Percentiles rank a stretch among this genome's conserved stretches.
These are phyloP conservation scores for Saksenaea oblongispora DNA, from an alignment of 371 early-diverging fungal genomes.

Conservation along the genomic window DNA sequence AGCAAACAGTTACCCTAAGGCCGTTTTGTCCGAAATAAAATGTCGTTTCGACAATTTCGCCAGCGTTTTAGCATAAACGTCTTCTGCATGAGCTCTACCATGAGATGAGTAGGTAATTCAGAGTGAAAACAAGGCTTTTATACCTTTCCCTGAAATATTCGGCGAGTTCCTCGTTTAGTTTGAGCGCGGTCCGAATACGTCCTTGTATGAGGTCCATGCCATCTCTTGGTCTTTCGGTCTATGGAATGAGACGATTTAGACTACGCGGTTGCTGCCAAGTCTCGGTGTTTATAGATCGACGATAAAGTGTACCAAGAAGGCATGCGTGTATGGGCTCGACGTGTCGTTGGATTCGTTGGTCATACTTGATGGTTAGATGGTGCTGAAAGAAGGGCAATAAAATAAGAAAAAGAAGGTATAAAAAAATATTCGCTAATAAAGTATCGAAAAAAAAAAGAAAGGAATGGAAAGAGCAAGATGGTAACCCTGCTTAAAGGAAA, in stretches of 20 bases:
- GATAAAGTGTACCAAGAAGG: slow-evolving; percentile 1
- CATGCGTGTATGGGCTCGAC: not conserved
- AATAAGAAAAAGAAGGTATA: not conserved
- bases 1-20: slow-evolving; percentile 41
- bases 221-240: slow-evolving; percentile 57
- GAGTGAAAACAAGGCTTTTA: not conserved
- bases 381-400: not conserved
- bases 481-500: not conserved
- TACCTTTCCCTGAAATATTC: slow-evolving; percentile 63
- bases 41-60: slow-evolving; percentile 50
- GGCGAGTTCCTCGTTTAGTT: slow-evolving; percentile 59
- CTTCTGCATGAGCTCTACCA: slow-evolving; percentile 51
- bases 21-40: slow-evolving; percentile 47
- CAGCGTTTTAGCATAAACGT: slow-evolving; percentile 53
- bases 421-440: not conserved
- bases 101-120: not conserved
- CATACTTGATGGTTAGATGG: not conserved
- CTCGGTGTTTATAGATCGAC: not conserved
- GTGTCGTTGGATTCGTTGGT: not conserved
- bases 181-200: slow-evolving; percentile 47
- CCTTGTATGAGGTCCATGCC: slow-evolving; percentile 51
- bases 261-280: not conserved
- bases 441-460: not conserved
- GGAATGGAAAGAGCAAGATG: slow-evolving; percentile 4
- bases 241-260: slow-evolving; percentile 7